phyloP scores from a whole-genome alignment of 2,329 filamentous ascomycete species.

The Cercospora sp. region DNA sequence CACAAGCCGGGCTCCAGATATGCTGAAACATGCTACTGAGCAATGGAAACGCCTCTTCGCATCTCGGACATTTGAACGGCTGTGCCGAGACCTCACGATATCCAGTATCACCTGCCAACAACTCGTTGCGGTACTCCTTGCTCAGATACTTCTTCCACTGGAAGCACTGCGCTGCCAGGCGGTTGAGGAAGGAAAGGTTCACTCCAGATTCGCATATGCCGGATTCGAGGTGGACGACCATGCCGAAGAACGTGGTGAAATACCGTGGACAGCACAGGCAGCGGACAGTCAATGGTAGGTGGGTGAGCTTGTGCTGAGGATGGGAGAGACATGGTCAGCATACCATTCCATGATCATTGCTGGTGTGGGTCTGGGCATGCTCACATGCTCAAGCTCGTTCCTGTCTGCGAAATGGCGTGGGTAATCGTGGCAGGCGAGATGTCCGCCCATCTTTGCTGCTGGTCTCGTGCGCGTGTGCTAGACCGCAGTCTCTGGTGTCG shows the following conservation, averaged over 20 bases:
- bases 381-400: background rate
- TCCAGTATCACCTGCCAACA: slow-evolving; percentile 5
- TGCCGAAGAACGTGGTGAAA: slow-evolving; percentile 21
- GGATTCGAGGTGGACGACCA: slow-evolving; percentile 23
- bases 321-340: background rate
- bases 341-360: background rate
- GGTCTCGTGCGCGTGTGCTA: background rate
- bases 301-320: slow-evolving; percentile 3
- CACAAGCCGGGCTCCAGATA: slow-evolving; percentile 14
- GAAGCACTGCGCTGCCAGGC: slow-evolving; percentile 18
- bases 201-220: slow-evolving; percentile 15
- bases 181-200: slow-evolving; percentile 10
- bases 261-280: slow-evolving; percentile 15
- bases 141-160: slow-evolving; percentile 21
- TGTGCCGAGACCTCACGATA: slow-evolving; percentile 1
- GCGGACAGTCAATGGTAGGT: background rate
- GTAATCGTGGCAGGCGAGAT: background rate
- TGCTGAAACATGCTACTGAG: slow-evolving; percentile 15
- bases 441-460: background rate
- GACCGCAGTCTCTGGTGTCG: background rate
- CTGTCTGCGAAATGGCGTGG: background rate
- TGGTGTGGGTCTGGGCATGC: background rate
- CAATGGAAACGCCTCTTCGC: slow-evolving; percentile 4
- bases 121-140: slow-evolving; percentile 8
- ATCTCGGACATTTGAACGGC: slow-evolving; percentile 17